Conservation (phyloP, 1,284 basidiomycete genomes). For the Somion occarium region DNA sequence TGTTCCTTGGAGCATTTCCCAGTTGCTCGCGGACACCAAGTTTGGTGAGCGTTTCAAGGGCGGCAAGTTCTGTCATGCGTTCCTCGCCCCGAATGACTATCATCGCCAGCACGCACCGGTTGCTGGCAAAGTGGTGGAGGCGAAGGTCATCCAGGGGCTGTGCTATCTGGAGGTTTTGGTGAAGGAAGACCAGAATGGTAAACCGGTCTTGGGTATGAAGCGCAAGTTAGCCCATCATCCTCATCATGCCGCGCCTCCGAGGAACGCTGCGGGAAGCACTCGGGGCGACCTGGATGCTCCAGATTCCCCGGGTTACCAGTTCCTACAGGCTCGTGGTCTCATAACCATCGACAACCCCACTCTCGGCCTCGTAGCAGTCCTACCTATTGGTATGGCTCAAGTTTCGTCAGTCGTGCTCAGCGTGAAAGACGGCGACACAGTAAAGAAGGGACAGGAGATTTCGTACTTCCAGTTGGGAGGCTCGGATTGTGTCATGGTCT, state of each 20-base stretch:
- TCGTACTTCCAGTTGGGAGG: constrained; percentile 53
- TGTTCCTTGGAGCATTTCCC: constrained; percentile 37
- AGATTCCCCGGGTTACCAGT: constrained; percentile 21
- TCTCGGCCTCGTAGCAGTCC: constrained; percentile 36
- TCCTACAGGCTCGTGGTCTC: constrained; percentile 31
- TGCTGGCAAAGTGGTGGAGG: constrained; percentile 33
- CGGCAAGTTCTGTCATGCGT: constrained; percentile 41
- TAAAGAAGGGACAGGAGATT: constrained; percentile 42
- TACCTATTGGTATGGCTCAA: constrained; percentile 41
- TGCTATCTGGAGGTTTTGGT: constrained; percentile 30
- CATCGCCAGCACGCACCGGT: constrained; percentile 42
- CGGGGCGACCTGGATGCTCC: constrained; percentile 14
- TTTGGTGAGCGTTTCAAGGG: constrained; percentile 29
- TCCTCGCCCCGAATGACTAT: constrained; percentile 38
- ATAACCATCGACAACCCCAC: constrained; percentile 37
- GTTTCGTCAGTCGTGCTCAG: constrained; percentile 38
- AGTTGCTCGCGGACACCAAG: constrained; percentile 35
- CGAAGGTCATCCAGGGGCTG: constrained; percentile 32
- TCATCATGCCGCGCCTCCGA: constrained; percentile 4
- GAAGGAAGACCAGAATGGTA: constrained; percentile 13
- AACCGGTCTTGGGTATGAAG: constrained; percentile 2
- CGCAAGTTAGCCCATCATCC: constrained; percentile 14
- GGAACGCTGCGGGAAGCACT: constrained; percentile 2
- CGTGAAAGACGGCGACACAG: constrained; percentile 21
- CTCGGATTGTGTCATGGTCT: constrained; percentile 40